phyloP scores from a whole-genome alignment of 495 filamentous ascomycete genomes.

The Podospora conica region DNA sequence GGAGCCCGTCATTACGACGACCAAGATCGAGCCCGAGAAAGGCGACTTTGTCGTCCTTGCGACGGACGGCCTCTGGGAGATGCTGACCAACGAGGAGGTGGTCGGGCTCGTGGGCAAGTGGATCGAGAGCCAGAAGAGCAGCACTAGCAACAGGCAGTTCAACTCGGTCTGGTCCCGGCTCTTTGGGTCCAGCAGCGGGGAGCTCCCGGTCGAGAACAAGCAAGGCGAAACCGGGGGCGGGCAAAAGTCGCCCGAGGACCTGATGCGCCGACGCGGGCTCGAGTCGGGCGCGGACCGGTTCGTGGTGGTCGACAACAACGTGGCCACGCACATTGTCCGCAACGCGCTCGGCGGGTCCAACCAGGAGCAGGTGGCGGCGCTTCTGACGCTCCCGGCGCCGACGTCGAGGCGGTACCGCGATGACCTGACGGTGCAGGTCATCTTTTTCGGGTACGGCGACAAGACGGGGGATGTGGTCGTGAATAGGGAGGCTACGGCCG shows the following conservation, averaged over 20 bases:
- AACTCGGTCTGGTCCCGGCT: constrained; percentile 49
- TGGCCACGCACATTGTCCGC: constrained; percentile 87
- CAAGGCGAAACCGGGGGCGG: constrained; percentile 35
- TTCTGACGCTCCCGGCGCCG: constrained; percentile 86
- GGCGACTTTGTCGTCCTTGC: constrained; percentile 97
- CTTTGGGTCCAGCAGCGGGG: constrained; percentile 45
- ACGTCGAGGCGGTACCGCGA: constrained; percentile 89
- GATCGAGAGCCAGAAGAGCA: constrained; percentile 69
- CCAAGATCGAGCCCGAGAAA: constrained; percentile 79
- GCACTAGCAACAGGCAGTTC: constrained; percentile 32
- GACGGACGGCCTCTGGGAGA: constrained; percentile 97
- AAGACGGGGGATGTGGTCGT: constrained; percentile 67
- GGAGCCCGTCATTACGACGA: constrained; percentile 92
- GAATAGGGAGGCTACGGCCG: constrained; percentile 80
- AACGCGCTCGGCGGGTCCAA: constrained; percentile 95
- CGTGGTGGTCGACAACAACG: constrained; percentile 92
- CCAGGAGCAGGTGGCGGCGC: constrained; percentile 86
- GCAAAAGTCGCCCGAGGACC: constrained; percentile 65
- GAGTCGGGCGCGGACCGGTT: constrained; percentile 66
- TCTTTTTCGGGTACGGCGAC: constrained; percentile 88
- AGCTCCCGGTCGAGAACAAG: constrained; percentile 51
- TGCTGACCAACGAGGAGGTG: constrained; percentile 98
- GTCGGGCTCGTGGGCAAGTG: constrained; percentile 94
- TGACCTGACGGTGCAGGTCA: constrained; percentile 95
- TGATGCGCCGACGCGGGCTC: constrained; percentile 78